These are phyloP conservation scores for Elongisporangium anandrum DNA, from an alignment of 352 stramenopile genomes.

Conservation along the genomic window DNA sequence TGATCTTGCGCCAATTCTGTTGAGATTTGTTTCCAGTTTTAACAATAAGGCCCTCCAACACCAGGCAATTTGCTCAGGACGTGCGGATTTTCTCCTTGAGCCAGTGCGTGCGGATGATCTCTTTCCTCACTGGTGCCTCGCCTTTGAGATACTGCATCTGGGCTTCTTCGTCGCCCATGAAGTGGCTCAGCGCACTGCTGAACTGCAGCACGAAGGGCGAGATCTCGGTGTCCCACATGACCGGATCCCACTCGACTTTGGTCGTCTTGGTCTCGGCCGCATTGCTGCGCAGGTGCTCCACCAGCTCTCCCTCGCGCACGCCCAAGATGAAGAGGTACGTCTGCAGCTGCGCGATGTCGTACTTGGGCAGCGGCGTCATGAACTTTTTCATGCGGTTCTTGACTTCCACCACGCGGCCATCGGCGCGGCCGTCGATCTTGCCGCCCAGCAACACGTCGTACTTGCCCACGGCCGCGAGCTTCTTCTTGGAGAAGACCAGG, in stretches of 20 bases:
- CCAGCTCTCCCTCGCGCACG: constrained; percentile 60
- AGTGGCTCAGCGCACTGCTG: constrained; percentile 58
- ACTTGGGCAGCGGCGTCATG: constrained; percentile 65
- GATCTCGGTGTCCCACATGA: constrained; percentile 68
- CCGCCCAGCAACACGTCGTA: constrained; percentile 73
- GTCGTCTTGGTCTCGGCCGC: constrained; percentile 64
- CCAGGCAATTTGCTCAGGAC: background rate
- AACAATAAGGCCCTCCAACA: too few species aligned
- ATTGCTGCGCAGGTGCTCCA: constrained; percentile 68
- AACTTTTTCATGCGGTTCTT: constrained; percentile 80
- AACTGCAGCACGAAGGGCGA: constrained; percentile 65
- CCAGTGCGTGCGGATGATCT: constrained; percentile 78
- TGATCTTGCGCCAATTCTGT: too few species aligned
- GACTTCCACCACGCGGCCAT: constrained; percentile 80
- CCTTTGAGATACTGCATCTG: constrained; percentile 49
- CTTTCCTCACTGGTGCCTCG: constrained; percentile 36
- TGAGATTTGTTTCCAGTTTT: too few species aligned
- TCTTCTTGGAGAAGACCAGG: constrained; percentile 70
- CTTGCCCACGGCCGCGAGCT: constrained; percentile 34
- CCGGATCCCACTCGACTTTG: constrained; percentile 54
- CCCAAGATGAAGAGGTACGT: constrained; percentile 83
- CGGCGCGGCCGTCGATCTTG: constrained; percentile 74
- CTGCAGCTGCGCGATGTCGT: constrained; percentile 80
- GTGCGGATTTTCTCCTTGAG: constrained; percentile 13
- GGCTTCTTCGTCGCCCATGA: constrained; percentile 59